Percentiles rank a stretch among this genome's conserved stretches.
These are phyloP conservation scores for Nakazawaea siamensis DNA, from an alignment of 805 yeast genomes.

Conservation along the genomic window DNA sequence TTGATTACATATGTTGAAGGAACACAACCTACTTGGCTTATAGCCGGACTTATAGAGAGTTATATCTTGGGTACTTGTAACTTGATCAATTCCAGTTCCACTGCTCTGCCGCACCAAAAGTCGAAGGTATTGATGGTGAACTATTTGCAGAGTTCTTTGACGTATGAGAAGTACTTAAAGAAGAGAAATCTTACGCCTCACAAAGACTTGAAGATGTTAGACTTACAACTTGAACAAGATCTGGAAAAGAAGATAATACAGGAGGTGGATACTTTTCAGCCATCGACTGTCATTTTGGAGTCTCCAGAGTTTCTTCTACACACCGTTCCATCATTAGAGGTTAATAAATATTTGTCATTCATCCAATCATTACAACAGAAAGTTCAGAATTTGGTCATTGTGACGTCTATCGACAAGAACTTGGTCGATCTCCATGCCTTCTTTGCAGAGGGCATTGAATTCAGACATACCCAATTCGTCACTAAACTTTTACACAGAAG, in stretches of 20 bases:
- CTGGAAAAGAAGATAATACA: slow-evolving; percentile 16
- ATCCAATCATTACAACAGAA: slow-evolving; percentile 8
- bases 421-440: slow-evolving; percentile 15
- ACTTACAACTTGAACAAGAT: too few species aligned
- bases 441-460: slow-evolving; percentile 14
- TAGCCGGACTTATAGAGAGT: slow-evolving; percentile 45
- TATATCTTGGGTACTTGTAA: slow-evolving; percentile 37
- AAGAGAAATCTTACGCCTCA: slow-evolving; percentile 37
- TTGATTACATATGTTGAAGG: slow-evolving; percentile 36
- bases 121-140: slow-evolving; percentile 30
- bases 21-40: slow-evolving; percentile 59
- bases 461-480: slow-evolving; percentile 37
- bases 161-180: slow-evolving; percentile 24
- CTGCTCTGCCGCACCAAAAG: slow-evolving; percentile 11
- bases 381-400: slow-evolving; percentile 17
- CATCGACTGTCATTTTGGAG: slow-evolving; percentile 7
- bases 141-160: slow-evolving; percentile 8
- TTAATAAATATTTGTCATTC: slow-evolving; percentile 3
- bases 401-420: slow-evolving; percentile 15
- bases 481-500: slow-evolving; percentile 42
- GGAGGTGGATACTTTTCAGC: background rate
- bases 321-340: slow-evolving; percentile 8
- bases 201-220: too few species aligned
- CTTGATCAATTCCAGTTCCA: slow-evolving; percentile 20
- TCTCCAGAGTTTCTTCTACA: slow-evolving; percentile 21